Conservation (phyloP, 768 basidiomycete species). For the Vararia minispora region DNA sequence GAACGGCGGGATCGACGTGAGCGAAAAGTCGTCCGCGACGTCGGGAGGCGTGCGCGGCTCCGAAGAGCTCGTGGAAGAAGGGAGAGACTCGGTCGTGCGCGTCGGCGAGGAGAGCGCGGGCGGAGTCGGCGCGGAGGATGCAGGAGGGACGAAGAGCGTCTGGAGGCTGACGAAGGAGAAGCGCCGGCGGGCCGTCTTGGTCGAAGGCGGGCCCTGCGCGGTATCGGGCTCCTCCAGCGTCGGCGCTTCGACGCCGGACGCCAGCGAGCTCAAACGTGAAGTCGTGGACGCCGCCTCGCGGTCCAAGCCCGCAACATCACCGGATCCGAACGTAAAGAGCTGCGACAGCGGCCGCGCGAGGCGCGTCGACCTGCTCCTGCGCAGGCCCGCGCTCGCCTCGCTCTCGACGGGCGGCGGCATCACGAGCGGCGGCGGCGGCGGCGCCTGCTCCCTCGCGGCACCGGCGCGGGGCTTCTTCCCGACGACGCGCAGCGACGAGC, state of each 20-base stretch:
- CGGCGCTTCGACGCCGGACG: constrained; percentile 9
- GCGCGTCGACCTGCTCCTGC: no score
- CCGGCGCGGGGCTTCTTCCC: constrained; percentile 6
- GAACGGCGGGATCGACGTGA: neutral
- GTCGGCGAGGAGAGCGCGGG: no score
- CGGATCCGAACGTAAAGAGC: constrained; percentile 17
- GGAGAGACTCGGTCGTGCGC: no score
- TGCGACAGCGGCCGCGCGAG: constrained; percentile 19
- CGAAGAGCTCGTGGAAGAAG: neutral
- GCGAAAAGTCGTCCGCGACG: neutral
- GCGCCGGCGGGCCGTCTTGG: constrained; percentile 19
- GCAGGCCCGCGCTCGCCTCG: no score
- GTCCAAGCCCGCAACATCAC: no score
- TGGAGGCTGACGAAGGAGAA: constrained; percentile 25
- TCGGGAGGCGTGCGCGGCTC: constrained; percentile 3
- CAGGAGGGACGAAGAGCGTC: constrained; percentile 18
- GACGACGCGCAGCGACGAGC: constrained; percentile 1
- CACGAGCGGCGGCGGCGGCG: constrained; percentile 16
- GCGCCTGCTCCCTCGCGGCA: constrained; percentile 11
- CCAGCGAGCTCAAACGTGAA: constrained; percentile 1
- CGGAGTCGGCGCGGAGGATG: constrained; percentile 4
- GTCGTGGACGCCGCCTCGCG: neutral
- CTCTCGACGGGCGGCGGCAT: no score
- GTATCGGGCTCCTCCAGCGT: constrained; percentile 18
- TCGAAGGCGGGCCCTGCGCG: constrained; percentile 10